Conservation (phyloP, 129 eudicot genomes). For the Logfia minima region DNA sequence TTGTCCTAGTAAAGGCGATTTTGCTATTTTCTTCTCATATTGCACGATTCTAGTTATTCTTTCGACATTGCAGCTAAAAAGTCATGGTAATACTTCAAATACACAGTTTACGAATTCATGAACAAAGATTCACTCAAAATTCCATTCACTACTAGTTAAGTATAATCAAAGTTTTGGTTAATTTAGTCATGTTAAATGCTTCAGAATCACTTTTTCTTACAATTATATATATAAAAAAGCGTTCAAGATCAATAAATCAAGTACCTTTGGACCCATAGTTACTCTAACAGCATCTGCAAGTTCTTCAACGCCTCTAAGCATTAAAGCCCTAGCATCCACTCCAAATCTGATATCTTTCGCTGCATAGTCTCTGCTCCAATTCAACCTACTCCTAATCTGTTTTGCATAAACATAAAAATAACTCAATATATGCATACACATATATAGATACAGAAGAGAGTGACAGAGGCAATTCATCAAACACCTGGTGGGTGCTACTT, state of each 20-base stretch:
- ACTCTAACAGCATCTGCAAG: constrained; percentile 91
- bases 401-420: not conserved
- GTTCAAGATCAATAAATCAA: not conserved
- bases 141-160: too few species aligned
- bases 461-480: not conserved
- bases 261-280: constrained; percentile 86
- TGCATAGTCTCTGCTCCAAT: constrained; percentile 66
- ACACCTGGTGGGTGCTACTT: constrained; percentile 48
- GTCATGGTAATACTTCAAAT: not conserved
- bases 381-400: constrained; percentile 57
- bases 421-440: not conserved
- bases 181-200: too few species aligned
- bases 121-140: too few species aligned
- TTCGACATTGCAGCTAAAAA: not conserved
- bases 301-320: constrained; percentile 77
- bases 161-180: too few species aligned
- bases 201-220: not conserved
- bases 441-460: not conserved
- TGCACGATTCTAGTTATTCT: not conserved
- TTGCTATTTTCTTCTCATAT: not conserved
- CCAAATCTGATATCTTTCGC: constrained; percentile 81
- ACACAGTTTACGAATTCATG: not conserved
- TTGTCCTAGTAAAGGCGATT: too few species aligned
- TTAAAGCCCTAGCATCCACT: constrained; percentile 62
- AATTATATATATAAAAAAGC: not conserved